Conservation (phyloP, 306 rosid genomes). For the Cucumis cinereus region DNA sequence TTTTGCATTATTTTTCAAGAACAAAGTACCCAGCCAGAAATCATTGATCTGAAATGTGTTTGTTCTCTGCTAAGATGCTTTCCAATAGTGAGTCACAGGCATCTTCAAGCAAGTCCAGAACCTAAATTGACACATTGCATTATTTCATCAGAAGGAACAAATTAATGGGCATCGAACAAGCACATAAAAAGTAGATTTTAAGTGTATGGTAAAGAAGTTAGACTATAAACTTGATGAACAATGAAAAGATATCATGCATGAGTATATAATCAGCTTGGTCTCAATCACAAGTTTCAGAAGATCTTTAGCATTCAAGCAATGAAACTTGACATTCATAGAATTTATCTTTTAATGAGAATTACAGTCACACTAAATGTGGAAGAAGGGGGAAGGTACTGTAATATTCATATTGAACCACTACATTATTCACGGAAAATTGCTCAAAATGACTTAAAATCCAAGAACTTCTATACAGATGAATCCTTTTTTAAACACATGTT, state of each 20-base stretch:
- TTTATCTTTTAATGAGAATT: background rate
- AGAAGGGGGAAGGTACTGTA: background rate
- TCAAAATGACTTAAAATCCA: too few relatives aligned
- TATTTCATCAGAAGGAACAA: background rate
- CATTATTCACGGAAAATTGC: too few relatives aligned
- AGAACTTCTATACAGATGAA: too few relatives aligned
- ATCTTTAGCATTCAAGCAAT: too few relatives aligned
- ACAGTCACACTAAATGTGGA: background rate
- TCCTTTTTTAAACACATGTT: too few relatives aligned
- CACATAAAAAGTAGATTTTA: background rate
- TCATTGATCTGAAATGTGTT: slow-evolving; percentile 29
- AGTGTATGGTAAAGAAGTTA: background rate
- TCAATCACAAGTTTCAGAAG: background rate
- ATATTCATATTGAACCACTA: background rate
- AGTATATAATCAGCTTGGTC: background rate
- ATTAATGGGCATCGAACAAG: background rate
- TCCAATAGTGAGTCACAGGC: slow-evolving; percentile 76
- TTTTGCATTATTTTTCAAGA: too few relatives aligned
- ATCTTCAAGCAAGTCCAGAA: slow-evolving; percentile 89
- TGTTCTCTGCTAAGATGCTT: slow-evolving; percentile 57
- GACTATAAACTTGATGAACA: background rate
- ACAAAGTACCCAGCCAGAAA: background rate
- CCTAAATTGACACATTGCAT: slow-evolving; percentile 31
- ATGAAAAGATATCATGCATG: background rate
- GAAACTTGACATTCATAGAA: too few relatives aligned